Evolutionary conservation across 2,329 filamentous ascomycete genomes (phyloP).

Genomic region (Aspergillus caelatus): DNA sequence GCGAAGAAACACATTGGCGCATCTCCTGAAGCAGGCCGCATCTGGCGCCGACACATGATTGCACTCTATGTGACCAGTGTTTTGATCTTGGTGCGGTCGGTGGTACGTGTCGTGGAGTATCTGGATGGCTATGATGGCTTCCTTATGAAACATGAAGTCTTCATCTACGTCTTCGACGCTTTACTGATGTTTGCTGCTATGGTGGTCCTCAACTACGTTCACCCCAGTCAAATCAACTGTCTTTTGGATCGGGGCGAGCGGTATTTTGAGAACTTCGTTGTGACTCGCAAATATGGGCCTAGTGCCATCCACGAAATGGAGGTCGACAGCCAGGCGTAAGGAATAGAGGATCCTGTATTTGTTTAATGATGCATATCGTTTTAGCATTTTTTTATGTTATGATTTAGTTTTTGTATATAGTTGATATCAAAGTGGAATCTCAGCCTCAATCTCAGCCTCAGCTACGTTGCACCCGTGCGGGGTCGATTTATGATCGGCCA

Average conservation of each 20-base stretch:
- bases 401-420: too few relatives aligned
- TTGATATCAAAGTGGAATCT: too few relatives aligned
- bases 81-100: constrained; percentile 33
- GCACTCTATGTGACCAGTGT: constrained; percentile 29
- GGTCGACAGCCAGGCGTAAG: background rate
- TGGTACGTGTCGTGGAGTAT: constrained; percentile 37
- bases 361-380: background rate
- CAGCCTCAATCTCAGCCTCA: too few relatives aligned
- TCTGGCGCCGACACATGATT: constrained; percentile 43
- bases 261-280: constrained; percentile 21
- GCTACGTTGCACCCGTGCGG: too few relatives aligned
- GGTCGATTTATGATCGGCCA: too few relatives aligned
- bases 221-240: constrained; percentile 30
- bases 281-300: constrained; percentile 17
- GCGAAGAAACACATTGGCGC: constrained; percentile 28
- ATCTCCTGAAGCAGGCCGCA: constrained; percentile 19
- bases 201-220: constrained; percentile 24
- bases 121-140: constrained; percentile 33
- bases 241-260: constrained; percentile 23
- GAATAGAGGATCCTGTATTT: background rate
- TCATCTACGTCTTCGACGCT: constrained; percentile 37
- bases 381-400: background rate
- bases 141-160: constrained; percentile 34
- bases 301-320: constrained; percentile 4
- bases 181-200: constrained; percentile 33